phyloP scores from a whole-genome alignment of 345 rosid species.

The Citrus inodora region DNA sequence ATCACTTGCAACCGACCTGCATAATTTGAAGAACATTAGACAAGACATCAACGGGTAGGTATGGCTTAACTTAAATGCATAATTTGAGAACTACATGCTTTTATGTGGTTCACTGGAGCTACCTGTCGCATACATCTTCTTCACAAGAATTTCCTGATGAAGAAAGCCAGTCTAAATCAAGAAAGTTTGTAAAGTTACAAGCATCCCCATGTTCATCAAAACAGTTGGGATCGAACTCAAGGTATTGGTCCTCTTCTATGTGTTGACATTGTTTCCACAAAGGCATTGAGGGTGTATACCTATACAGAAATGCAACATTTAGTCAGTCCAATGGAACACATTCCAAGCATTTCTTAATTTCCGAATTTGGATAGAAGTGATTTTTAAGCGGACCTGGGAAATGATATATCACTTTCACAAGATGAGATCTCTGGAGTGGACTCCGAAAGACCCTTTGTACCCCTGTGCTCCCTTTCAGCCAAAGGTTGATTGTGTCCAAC shows the following conservation, averaged over 20 bases:
- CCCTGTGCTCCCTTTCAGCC: slow-evolving; percentile 32
- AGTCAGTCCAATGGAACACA: slow-evolving; percentile 15
- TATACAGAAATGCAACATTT: slow-evolving; percentile 23
- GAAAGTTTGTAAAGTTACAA: slow-evolving; percentile 60
- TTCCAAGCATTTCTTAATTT: not conserved
- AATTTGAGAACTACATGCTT: not conserved
- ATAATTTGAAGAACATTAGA: not conserved
- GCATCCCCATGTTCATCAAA: slow-evolving; percentile 47
- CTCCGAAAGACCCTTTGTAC: slow-evolving; percentile 47
- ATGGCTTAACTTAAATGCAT: not conserved
- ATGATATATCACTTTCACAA: slow-evolving; percentile 37
- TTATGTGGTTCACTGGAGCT: not conserved
- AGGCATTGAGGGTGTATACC: slow-evolving; percentile 39
- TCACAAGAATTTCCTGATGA: slow-evolving; percentile 90
- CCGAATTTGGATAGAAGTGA: not conserved
- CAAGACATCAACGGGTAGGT: not conserved
- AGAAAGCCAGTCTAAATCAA: slow-evolving; percentile 82
- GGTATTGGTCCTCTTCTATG: slow-evolving; percentile 32
- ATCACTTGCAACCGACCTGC: slow-evolving; percentile 59
- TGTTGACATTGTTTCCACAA: slow-evolving; percentile 34
- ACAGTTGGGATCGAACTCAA: slow-evolving; percentile 46
- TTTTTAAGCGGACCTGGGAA: slow-evolving; percentile 47
- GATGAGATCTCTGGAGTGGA: slow-evolving; percentile 60
- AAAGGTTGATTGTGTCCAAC: slow-evolving; percentile 31
- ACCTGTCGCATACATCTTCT: slow-evolving; percentile 74